Conservation (phyloP, 139 green algal genomes). For the Zygnema circumcarinatum region DNA sequence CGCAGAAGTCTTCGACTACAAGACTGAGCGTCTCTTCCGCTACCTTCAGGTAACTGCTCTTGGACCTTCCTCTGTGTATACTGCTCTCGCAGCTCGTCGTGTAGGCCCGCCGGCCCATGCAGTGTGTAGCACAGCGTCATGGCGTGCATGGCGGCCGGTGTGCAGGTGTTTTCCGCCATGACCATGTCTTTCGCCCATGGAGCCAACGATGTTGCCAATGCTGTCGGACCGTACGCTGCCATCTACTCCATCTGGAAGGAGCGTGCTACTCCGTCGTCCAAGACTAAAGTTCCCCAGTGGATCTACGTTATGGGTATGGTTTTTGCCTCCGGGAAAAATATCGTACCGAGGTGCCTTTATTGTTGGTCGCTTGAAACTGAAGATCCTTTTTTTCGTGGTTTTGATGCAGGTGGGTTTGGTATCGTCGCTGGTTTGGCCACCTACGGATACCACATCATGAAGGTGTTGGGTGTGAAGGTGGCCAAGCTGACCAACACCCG, state of each 20-base stretch:
- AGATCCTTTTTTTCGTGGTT: conserved; percentile 19
- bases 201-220: conserved; percentile 63
- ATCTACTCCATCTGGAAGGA: conserved; percentile 49
- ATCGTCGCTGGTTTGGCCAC: conserved; percentile 80
- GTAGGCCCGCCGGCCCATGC: no score
- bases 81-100: no score
- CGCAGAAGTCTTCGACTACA: conserved; percentile 76
- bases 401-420: conserved; percentile 65
- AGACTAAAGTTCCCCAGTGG: conserved; percentile 23
- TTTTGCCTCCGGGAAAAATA: no score
- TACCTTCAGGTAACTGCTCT: conserved; percentile 51
- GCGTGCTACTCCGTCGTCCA: background rate
- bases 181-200: conserved; percentile 78
- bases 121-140: no score
- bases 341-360: no score
- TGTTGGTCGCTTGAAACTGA: no score
- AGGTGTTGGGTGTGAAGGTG: conserved; percentile 71
- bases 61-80: no score
- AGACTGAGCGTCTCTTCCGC: conserved; percentile 69
- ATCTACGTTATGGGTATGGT: conserved; percentile 20
- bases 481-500: conserved; percentile 72
- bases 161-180: conserved; percentile 79
- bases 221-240: conserved; percentile 68
- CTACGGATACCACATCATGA: conserved; percentile 80
- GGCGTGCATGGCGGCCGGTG: no score